phyloP scores from a whole-genome alignment of 805 yeast genomes.

The Tetrapisispora fleetii region DNA sequence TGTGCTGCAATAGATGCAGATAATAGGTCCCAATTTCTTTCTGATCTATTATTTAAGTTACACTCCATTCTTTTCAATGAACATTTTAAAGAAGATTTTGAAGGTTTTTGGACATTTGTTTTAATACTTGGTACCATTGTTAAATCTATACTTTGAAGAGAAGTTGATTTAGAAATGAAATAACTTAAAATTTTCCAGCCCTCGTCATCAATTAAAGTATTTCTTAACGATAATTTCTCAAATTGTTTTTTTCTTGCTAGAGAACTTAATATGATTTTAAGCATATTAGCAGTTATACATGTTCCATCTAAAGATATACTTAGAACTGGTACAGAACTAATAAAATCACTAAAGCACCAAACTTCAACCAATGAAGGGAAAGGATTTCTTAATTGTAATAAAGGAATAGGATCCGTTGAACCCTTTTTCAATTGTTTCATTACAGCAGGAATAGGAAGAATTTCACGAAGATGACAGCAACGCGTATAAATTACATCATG shows the following conservation, averaged over 20 bases:
- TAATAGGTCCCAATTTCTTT: constrained; percentile 75
- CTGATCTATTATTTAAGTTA: constrained; percentile 40
- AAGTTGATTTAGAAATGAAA: constrained; percentile 58
- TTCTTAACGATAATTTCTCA: constrained; percentile 67
- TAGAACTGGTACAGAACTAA: constrained; percentile 73
- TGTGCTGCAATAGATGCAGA: constrained; percentile 66
- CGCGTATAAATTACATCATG: constrained; percentile 77
- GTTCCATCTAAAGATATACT: constrained; percentile 78
- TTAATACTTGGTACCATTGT: constrained; percentile 39
- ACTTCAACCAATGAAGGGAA: constrained; percentile 83
- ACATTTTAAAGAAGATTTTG: constrained; percentile 25
- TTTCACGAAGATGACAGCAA: constrained; percentile 87
- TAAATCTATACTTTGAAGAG: constrained; percentile 50
- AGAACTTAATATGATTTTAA: constrained; percentile 57
- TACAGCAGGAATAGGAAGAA: constrained; percentile 85
- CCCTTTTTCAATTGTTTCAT: constrained; percentile 67
- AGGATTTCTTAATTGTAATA: constrained; percentile 71
- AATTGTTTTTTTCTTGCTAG: constrained; percentile 53
- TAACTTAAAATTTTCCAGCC: constrained; percentile 81
- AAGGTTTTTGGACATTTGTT: constrained; percentile 32
- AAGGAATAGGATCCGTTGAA: constrained; percentile 65
- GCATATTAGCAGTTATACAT: constrained; percentile 60
- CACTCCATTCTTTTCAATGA: constrained; percentile 31
- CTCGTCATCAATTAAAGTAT: constrained; percentile 59
- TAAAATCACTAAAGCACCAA: constrained; percentile 76